phyloP scores from a whole-genome alignment of 2,329 filamentous ascomycete species.

The Ceratocystis papillata region DNA sequence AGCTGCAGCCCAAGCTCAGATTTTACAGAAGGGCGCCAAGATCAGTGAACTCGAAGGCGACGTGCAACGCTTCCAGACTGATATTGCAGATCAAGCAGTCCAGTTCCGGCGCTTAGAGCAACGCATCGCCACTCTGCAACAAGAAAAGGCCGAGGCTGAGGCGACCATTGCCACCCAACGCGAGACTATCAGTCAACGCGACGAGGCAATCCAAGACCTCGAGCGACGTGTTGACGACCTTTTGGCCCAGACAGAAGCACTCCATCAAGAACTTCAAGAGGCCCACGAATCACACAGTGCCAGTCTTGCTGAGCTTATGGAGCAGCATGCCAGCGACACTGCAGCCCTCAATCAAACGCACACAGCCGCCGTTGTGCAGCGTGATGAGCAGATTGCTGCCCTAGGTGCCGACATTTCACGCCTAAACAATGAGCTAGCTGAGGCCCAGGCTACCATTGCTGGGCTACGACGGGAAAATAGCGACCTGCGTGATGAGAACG shows the following conservation, averaged over 20 bases:
- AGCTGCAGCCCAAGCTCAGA: constrained; percentile 29
- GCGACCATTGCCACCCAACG: constrained; percentile 32
- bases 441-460: constrained; percentile 16
- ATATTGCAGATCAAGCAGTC: not conserved
- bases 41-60: constrained; percentile 41
- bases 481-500: constrained; percentile 21
- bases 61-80: constrained; percentile 3
- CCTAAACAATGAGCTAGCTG: constrained; percentile 17
- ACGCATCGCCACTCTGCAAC: not conserved
- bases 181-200: constrained; percentile 32
- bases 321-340: constrained; percentile 12
- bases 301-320: constrained; percentile 28
- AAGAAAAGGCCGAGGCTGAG: constrained; percentile 28
- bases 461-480: constrained; percentile 10
- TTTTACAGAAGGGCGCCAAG: constrained; percentile 33
- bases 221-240: constrained; percentile 38
- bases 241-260: constrained; percentile 32
- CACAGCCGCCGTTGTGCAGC: constrained; percentile 8
- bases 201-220: constrained; percentile 34
- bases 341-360: constrained; percentile 4
- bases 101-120: constrained; percentile 1
- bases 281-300: constrained; percentile 32
- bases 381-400: constrained; percentile 14
- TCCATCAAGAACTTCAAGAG: constrained; percentile 34
- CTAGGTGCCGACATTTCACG: constrained; percentile 19